Conservation (phyloP, 352 stramenopile genomes). For the Phytophthora cryptogea region DNA sequence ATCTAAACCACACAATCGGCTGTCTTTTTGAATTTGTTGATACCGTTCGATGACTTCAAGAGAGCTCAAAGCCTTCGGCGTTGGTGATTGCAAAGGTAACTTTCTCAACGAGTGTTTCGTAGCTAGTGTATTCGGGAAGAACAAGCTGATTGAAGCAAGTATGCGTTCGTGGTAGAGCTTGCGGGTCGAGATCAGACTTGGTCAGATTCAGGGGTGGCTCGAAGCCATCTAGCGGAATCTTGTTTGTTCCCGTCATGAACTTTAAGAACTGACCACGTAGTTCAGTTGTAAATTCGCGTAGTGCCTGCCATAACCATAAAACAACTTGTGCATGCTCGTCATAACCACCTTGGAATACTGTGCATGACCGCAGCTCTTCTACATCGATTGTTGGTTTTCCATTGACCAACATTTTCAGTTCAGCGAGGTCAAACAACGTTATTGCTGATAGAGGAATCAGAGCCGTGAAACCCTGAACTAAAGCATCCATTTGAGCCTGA, state of each 20-base stretch:
- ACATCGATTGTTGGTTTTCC: conserved; percentile 77
- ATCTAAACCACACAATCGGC: conserved; percentile 16
- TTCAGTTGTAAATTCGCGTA: conserved; percentile 68
- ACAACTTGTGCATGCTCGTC: conserved; percentile 74
- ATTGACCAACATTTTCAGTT: conserved; percentile 54
- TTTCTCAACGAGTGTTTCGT: conserved; percentile 70
- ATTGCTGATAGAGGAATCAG: conserved; percentile 55
- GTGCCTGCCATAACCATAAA: conserved; percentile 86
- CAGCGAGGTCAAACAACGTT: conserved; percentile 50
- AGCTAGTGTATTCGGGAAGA: conserved; percentile 76
- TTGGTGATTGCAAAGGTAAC: conserved; percentile 82
- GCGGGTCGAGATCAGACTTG: conserved; percentile 70
- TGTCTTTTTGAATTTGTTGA: conserved; percentile 10
- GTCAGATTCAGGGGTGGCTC: conserved; percentile 88
- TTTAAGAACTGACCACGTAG: conserved; percentile 73
- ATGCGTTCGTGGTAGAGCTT: conserved; percentile 73
- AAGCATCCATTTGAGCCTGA: conserved; percentile 58
- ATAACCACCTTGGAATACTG: conserved; percentile 85
- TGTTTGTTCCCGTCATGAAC: conserved; percentile 86
- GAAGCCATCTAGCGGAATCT: conserved; percentile 85
- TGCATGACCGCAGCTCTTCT: conserved; percentile 80
- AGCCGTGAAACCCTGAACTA: conserved; percentile 53
- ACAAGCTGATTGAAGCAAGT: conserved; percentile 92
- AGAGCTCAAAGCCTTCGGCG: conserved; percentile 81
- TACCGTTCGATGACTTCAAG: conserved; percentile 31